Evolutionary conservation across 2,329 filamentous ascomycete genomes (phyloP).

Genomic region (Xylariales sp.): DNA sequence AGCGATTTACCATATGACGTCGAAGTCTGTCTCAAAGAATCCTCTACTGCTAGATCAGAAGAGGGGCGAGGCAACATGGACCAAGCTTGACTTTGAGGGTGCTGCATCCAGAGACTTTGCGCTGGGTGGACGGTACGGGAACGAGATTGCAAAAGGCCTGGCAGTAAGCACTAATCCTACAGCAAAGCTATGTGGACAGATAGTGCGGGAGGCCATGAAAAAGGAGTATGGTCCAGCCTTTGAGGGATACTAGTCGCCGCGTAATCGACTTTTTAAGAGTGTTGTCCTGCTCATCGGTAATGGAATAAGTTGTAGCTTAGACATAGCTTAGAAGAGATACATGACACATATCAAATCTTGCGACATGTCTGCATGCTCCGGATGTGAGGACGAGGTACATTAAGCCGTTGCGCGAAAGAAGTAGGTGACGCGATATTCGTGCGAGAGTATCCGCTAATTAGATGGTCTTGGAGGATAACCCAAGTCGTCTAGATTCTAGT

Average conservation of each 20-base stretch:
- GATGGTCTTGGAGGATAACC: constrained; percentile 1
- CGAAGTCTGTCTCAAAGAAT: constrained; percentile 40
- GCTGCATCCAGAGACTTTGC: constrained; percentile 60
- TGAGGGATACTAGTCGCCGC: constrained; percentile 29
- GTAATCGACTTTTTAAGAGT: no score
- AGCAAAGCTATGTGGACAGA: constrained; percentile 65
- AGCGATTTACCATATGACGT: constrained; percentile 56
- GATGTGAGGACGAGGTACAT: no score
- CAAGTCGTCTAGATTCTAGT: constrained; percentile 9
- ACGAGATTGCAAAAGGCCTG: constrained; percentile 59
- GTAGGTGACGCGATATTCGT: no score
- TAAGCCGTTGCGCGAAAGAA: no score
- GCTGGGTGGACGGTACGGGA: constrained; percentile 61
- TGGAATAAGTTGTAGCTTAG: no score
- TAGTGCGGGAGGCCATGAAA: constrained; percentile 66
- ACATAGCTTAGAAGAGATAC: no score
- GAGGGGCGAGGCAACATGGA: constrained; percentile 45
- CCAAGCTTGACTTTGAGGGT: constrained; percentile 54
- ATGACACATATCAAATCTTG: no score
- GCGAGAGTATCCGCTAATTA: no score
- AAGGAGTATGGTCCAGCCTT: constrained; percentile 59
- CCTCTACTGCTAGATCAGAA: constrained; percentile 30
- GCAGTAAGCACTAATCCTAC: constrained; percentile 64
- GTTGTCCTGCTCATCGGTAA: no score
- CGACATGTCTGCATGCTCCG: no score